Base-by-base conservation (phyloP, 805 yeast species). In the Tetrapisispora phaffii region DNA sequence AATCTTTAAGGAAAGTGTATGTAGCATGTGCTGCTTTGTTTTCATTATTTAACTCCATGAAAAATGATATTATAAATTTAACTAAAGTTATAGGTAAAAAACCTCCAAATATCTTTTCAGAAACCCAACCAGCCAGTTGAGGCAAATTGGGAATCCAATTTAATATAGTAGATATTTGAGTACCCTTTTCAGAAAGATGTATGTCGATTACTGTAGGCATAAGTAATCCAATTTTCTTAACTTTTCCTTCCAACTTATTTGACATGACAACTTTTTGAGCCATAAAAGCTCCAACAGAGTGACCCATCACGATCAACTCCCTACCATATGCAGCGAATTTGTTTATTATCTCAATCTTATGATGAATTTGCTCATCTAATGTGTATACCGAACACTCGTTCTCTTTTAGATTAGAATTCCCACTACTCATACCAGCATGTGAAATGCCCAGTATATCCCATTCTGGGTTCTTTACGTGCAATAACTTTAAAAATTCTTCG, bases 121-220 rank as follows among this genome's bases (percentile, higher is more conserved):
- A 48, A 2, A 67, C 46, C n/a, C 59, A 53, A 1, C 72, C 58
- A 3, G 63, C 55, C n/a, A 51, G 13, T 24, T 45, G 41, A 13
- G 65, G 66, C 16, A 77, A 55, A 23, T 49, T 45, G 6, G 55
- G 49, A 20, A 63, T 55, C 19, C 46, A 47, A 39, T 47, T 56
- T 26, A 52, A 63, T 21, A 58, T 54, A 20, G 43, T 36, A 34
- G 60, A 42, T 47, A 76, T 50, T 40, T 44, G 22, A 10, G 44
- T 16, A 19, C 80, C 79, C 44, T 68, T 67, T 23, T 53, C 56
- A 22, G 77, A 71, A 34, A 55, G 52, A 40, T 77, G 77, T 28
- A 84, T 77, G 51, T 82, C 81, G 21, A 71, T 68, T 19, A 84
- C 68, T 0, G 93, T 82, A 1, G 94, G 94, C 44, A 85, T 81